A percentile compares a stretch with the other conserved stretches of the same genome.
Evolutionary conservation across 2,329 filamentous ascomycete species (phyloP).

Genomic region (Xenoacremonium recifei): DNA sequence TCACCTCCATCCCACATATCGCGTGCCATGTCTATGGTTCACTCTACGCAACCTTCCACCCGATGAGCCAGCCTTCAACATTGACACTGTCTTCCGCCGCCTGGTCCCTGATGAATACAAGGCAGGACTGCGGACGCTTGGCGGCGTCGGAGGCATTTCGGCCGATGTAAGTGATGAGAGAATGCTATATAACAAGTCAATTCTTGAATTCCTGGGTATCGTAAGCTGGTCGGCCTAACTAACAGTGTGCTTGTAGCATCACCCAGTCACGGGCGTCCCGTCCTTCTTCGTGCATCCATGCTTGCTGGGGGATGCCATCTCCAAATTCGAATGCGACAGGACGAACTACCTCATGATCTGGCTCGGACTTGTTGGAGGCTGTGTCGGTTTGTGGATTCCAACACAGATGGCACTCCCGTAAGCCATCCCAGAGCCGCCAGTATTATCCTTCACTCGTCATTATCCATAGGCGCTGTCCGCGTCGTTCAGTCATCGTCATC

Average conservation of each 20-base stretch:
- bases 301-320: constrained; percentile 79
- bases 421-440: too few relatives aligned
- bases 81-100: constrained; percentile 69
- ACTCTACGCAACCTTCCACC: constrained; percentile 57
- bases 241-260: constrained; percentile 59
- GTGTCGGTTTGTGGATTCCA: constrained; percentile 76
- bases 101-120: constrained; percentile 69
- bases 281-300: constrained; percentile 94
- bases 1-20: constrained; percentile 72
- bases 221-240: constrained; percentile 35
- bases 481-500: constrained; percentile 61
- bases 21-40: constrained; percentile 76
- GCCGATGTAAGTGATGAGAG: constrained; percentile 63
- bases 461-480: too few relatives aligned
- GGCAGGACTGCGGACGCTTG: constrained; percentile 56
- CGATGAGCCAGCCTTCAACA: constrained; percentile 55
- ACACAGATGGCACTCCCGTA: constrained; percentile 58
- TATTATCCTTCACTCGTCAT: too few relatives aligned
- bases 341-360: constrained; percentile 80
- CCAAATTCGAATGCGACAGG: constrained; percentile 58
- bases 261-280: constrained; percentile 76
- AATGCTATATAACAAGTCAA: constrained; percentile 30
- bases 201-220: constrained; percentile 27
- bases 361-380: constrained; percentile 82
- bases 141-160: constrained; percentile 71